Evolutionary conservation across 139 green algal genomes (phyloP), one percentile per base, ranked within the genome.

Genomic region (Tetradesmus obliquus): DNA sequence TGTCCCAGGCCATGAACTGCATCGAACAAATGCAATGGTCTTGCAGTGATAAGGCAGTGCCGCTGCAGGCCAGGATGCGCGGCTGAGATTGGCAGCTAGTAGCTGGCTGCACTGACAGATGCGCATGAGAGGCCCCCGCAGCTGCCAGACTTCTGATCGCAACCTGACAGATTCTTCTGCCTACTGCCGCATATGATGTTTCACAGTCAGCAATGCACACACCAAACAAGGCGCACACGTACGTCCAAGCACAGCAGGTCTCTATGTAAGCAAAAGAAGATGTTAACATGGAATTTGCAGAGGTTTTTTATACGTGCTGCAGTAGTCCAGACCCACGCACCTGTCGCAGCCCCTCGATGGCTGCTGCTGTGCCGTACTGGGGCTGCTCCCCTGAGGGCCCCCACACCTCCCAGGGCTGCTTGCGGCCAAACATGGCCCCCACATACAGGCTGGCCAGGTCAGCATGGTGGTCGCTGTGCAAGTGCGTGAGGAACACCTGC

Each of bases 1-100:
- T 95, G 89, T 95, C 93, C 93, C 93, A 95, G 4, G 91, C 91
- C 82, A 95, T 58, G 72, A 95, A 95, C 93, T 95, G 91, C 82
- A 79, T 54, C 12, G 13, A 1, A 55, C 55, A 88, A 76, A 19
- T 19, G 15, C 17, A 76, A 76, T 76, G 66, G 19, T 19, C 17
- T 76, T 76, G 17, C 66, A 76, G 19, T 8, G 66, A n/a, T 76
- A 19, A 76, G 32, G 32, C 32, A 45, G 32, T 45, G 32, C 32
- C 32, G 32, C 32, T 45, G 32, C 32, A 45, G 32, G 32, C 32
- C 32, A 45, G 32, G 32, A 45, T 45, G 32, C 32, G 32, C 79
- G 20, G 79, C 22, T 55, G 79, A 57, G 15, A 3, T 5, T 53
- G 13, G 10, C 22, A 55, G 15, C n/a, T 51, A 55, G 79, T 32